phyloP scores from a whole-genome alignment of 441 rosid species.

The Adansonia grandidieri region DNA sequence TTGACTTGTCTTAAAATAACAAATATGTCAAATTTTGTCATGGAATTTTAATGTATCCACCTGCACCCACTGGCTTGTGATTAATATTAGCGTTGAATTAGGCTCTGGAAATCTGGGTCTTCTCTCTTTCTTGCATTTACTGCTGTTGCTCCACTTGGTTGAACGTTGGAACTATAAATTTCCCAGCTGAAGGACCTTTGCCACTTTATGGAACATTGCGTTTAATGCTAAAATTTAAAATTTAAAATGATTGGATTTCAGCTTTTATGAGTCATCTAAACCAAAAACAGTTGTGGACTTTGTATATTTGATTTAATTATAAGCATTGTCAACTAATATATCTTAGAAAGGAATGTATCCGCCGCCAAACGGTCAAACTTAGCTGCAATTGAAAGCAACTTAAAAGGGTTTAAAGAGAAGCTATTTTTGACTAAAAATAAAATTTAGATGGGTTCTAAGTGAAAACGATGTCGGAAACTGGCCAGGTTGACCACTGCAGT shows the following conservation, averaged over 20 bases:
- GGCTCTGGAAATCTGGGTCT: not conserved
- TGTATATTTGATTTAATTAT: not conserved
- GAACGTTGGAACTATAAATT: too few species aligned
- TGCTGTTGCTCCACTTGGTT: not conserved
- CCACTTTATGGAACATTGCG: not conserved
- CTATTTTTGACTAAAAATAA: too few species aligned
- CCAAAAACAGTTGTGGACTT: not conserved
- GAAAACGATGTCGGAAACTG: not conserved
- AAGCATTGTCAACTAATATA: not conserved
- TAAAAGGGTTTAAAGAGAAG: too few species aligned
- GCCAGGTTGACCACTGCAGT: constrained; percentile 7
- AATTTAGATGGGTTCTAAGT: too few species aligned
- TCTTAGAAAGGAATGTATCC: not conserved
- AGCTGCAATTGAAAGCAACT: too few species aligned
- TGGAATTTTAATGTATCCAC: not conserved
- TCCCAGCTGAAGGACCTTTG: constrained; percentile 4
- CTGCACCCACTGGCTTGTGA: not conserved
- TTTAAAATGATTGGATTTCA: too few species aligned
- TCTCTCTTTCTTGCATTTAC: not conserved
- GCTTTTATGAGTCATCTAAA: too few species aligned
- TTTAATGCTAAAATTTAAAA: too few species aligned
- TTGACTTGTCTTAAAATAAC: not conserved
- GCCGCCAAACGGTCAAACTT: not conserved
- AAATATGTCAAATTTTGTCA: too few species aligned
- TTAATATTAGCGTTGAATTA: not conserved